phyloP scores from a whole-genome alignment of 257 asterid species.

The Forsythia suspensa region DNA sequence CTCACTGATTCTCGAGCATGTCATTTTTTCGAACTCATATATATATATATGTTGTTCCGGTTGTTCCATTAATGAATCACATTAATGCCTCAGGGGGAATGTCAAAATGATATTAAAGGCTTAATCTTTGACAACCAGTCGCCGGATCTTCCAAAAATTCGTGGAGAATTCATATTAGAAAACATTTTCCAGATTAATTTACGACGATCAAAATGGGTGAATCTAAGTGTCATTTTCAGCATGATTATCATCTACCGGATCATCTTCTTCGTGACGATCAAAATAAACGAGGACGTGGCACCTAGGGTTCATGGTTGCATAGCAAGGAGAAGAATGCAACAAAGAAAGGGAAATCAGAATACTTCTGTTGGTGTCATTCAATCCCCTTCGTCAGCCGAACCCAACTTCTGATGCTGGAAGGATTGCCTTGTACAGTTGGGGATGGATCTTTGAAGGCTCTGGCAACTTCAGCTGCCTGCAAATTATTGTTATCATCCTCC shows the following conservation, averaged over 20 bases:
- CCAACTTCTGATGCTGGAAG: too few relatives aligned
- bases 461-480: too few relatives aligned
- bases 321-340: slow-evolving; percentile 80
- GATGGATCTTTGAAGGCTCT: too few relatives aligned
- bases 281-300: slow-evolving; percentile 87
- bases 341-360: slow-evolving; percentile 57
- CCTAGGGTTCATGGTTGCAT: slow-evolving; percentile 89
- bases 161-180: slow-evolving; percentile 84
- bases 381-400: slow-evolving; percentile 59
- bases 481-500: too few relatives aligned
- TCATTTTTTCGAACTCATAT: too few relatives aligned
- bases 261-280: slow-evolving; percentile 88
- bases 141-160: slow-evolving; percentile 75
- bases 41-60: background rate
- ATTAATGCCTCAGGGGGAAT: slow-evolving; percentile 65
- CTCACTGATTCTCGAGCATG: too few relatives aligned
- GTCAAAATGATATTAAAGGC: slow-evolving; percentile 85
- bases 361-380: slow-evolving; percentile 71
- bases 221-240: slow-evolving; percentile 75
- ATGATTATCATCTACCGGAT: slow-evolving; percentile 84
- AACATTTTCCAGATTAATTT: slow-evolving; percentile 81
- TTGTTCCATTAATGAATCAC: background rate
- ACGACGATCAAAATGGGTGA: slow-evolving; percentile 74
- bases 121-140: slow-evolving; percentile 74
- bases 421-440: too few relatives aligned